Evolutionary conservation across 257 asterid species (phyloP), one percentile per base, ranked within the genome.

Genomic region (Nyctanthes arbortristis): DNA sequence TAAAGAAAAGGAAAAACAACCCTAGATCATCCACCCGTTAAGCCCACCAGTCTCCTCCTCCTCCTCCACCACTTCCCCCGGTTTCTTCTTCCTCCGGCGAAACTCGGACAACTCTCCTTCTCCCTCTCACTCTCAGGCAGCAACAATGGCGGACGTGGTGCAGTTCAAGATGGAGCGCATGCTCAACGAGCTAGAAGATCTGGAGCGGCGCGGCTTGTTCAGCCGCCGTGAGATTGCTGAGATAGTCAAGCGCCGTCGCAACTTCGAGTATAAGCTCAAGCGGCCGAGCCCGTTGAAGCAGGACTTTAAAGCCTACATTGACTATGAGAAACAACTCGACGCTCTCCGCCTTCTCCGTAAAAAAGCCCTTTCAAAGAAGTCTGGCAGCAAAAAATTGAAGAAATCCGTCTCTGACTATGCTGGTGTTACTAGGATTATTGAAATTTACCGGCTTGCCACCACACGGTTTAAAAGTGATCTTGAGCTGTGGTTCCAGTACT

Each of bases 261-360:
- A 91, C 69, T 91, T 94, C 69, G 99, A 94, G 91, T 94, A 89
- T 79, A 88, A 96, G 34, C 83, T 94, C 49, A 94, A 94, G 90
- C 72, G 99, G 35, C 97, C 83, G 24, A 87, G 95, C 60, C 99
- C 99, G 1, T 66, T 94, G 7, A 91, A 91, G 72, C 81, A 72
- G 55, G 99, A 94, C 63, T 94, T 80, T 73, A 6, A 87, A 65
- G 79, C 80, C 28, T 94, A 91, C 75, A 85, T 89, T 6, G 96
- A 87, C 59, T 94, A 94, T 74, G 96, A 89, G 60, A 94, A 88
- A 82, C 83, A 77, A 62, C 81, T 94, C 35, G 97, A 94, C 63
- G 78, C 87, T 49, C 89, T 89, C 54, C 86, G 96, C 59, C 56
- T 74, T 39, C 87, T 92, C n/a, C 87, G 98, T 16, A 88, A 77